These are phyloP conservation scores for Saturnispora dispora DNA, from an alignment of 805 yeast genomes.

Conservation along the genomic window DNA sequence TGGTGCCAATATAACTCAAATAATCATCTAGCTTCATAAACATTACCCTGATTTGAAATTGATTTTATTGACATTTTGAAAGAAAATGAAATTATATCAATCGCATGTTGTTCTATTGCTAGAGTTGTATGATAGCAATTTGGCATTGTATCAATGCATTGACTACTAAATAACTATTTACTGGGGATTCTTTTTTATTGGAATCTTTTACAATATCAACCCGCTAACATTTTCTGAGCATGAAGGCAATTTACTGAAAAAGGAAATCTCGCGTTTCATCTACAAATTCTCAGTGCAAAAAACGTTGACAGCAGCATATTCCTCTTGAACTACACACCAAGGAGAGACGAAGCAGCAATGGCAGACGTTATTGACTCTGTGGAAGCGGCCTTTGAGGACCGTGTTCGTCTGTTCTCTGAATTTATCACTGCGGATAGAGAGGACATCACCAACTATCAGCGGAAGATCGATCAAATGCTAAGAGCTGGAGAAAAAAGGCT, in stretches of 20 bases:
- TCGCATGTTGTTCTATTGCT: too few species aligned
- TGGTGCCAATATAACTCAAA: too few species aligned
- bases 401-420: conserved; percentile 83
- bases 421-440: conserved; percentile 54
- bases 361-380: conserved; percentile 23
- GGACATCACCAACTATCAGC: conserved; percentile 49
- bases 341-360: conserved; percentile 10
- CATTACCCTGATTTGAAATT: too few species aligned
- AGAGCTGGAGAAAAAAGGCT: conserved; percentile 57
- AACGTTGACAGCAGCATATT: neutral
- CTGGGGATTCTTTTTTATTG: too few species aligned
- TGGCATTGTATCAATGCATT: too few species aligned
- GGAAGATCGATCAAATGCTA: conserved; percentile 65
- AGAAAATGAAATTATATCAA: too few species aligned
- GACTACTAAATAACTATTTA: too few species aligned
- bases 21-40: too few species aligned
- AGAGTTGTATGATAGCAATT: too few species aligned
- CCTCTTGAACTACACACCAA: neutral
- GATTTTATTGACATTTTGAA: too few species aligned
- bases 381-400: conserved; percentile 53
- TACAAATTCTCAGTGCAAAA: neutral
- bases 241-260: neutral
- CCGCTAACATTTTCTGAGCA: neutral
- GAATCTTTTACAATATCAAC: too few species aligned
- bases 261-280: conserved; percentile 1